These are phyloP conservation scores for Delitschia confertaspora DNA, from an alignment of 495 filamentous ascomycete species.

Conservation along the genomic window DNA sequence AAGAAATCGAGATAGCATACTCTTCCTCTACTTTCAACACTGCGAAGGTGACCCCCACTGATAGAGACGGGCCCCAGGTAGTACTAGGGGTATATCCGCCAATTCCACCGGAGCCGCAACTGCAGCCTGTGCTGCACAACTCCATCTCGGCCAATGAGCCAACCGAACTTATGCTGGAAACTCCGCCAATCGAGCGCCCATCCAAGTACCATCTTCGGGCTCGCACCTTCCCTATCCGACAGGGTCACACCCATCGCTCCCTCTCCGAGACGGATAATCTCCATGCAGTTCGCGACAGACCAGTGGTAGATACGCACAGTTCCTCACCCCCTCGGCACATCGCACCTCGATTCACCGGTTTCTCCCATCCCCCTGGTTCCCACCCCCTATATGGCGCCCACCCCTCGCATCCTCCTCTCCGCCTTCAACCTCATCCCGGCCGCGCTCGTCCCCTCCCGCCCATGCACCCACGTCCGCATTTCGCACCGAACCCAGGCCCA, in stretches of 20 bases:
- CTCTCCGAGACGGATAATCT: neutral
- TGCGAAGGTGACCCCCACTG: too few species aligned
- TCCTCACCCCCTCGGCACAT: neutral
- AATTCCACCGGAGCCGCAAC: neutral
- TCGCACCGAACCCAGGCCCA: constrained; percentile 1
- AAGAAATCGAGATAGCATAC: too few species aligned
- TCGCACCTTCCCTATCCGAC: constrained; percentile 7
- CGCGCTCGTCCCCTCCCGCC: constrained; percentile 3
- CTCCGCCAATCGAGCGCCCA: neutral
- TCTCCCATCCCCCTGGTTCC: neutral
- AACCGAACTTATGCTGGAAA: neutral
- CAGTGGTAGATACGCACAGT: neutral
- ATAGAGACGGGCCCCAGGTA: too few species aligned
- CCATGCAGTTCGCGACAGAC: neutral
- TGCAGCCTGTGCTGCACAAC: constrained; percentile 1
- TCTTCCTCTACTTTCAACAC: too few species aligned
- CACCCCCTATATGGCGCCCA: neutral
- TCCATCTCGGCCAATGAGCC: neutral
- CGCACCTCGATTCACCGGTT: neutral
- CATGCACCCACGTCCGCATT: neutral
- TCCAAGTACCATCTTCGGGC: constrained; percentile 4
- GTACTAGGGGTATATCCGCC: neutral
- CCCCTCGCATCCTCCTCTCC: constrained; percentile 1
- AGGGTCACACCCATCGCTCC: neutral
- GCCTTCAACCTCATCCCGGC: constrained; percentile 4